A percentile compares a stretch with the other conserved stretches of the same genome.
These are phyloP conservation scores for Microstegium vimineum DNA, from an alignment of 176 grass and related monocot species.

Conservation along the genomic window DNA sequence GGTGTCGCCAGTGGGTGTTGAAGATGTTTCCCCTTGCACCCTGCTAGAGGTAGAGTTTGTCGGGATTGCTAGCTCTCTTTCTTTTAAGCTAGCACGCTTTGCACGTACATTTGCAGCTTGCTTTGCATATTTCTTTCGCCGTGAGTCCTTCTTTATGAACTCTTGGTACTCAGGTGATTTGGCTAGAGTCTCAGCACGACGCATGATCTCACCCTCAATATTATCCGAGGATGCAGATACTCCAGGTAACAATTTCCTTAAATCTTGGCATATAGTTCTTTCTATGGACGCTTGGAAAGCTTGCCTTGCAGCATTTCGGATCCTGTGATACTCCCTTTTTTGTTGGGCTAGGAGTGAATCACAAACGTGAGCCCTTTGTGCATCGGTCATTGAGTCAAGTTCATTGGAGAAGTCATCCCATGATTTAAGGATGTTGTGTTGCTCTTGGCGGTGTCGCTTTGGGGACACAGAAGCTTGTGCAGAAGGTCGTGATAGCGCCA, in stretches of 20 bases:
- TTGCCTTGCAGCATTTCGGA: too few species aligned
- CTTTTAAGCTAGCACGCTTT: background rate
- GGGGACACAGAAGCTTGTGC: background rate
- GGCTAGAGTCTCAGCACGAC: background rate
- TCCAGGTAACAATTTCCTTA: background rate
- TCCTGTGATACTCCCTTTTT: too few species aligned
- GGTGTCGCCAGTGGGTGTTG: background rate
- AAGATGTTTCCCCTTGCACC: background rate
- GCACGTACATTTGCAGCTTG: background rate
- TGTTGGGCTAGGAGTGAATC: background rate
- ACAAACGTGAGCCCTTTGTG: background rate
- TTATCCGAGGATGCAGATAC: background rate
- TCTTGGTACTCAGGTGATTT: background rate
- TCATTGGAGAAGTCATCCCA: background rate
- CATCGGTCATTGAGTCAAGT: background rate
- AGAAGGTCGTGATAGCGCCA: background rate
- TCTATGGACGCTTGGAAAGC: background rate
- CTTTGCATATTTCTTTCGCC: background rate
- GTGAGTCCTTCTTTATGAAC: background rate
- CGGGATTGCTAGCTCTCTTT: background rate
- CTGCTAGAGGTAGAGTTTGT: background rate
- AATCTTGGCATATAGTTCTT: background rate
- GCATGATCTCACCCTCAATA: background rate
- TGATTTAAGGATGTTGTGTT: background rate
- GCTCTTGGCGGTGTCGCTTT: background rate